Conservation (phyloP, 345 rosid species). For the Pugionium cornutum region DNA sequence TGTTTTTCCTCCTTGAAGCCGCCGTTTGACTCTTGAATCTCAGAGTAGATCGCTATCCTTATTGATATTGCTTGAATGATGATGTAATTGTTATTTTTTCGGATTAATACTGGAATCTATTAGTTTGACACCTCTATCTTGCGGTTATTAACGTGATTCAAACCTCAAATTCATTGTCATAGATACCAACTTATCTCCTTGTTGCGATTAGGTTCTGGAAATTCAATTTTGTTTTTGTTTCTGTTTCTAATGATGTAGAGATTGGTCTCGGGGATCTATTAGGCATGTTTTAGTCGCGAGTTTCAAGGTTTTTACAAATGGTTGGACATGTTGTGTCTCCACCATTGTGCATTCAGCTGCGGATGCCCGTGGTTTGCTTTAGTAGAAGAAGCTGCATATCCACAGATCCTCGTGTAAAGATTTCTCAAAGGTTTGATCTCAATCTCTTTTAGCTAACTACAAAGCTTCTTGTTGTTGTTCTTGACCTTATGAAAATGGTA, state of each 20-base stretch:
- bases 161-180: constrained; percentile 10
- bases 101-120: constrained; percentile 2
- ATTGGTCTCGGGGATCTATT: constrained; percentile 8
- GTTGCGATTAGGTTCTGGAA: constrained; percentile 15
- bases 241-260: background rate
- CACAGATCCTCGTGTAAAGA: constrained; percentile 35
- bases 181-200: constrained; percentile 4
- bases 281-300: constrained; percentile 41
- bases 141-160: background rate
- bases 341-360: constrained; percentile 49
- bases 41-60: background rate
- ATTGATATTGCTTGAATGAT: background rate
- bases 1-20: background rate
- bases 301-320: constrained; percentile 41
- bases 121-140: background rate
- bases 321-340: constrained; percentile 50
- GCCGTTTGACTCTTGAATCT: constrained; percentile 12
- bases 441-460: background rate
- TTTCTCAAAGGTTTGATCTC: constrained; percentile 39
- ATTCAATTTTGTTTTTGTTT: background rate
- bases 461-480: background rate
- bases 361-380: constrained; percentile 35
- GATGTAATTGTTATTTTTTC: background rate
- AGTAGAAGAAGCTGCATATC: constrained; percentile 28
- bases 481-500: background rate